These are phyloP conservation scores for Solanum tacnaense DNA, from an alignment of 257 asterid genomes.

Conservation along the genomic window DNA sequence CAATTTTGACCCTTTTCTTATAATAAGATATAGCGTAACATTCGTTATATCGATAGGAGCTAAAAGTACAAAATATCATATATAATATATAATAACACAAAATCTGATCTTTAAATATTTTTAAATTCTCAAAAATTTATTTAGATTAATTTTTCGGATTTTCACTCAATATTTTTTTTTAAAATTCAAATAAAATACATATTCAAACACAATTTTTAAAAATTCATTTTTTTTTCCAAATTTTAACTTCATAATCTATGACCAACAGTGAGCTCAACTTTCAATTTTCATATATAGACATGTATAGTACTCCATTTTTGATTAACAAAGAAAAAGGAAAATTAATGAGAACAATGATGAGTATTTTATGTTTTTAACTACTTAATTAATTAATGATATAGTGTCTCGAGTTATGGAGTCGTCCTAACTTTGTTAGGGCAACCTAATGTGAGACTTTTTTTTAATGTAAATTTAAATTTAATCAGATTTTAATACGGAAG, in stretches of 20 bases:
- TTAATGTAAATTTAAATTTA: too few relatives aligned
- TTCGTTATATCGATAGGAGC: background rate
- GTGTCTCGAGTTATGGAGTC: too few relatives aligned
- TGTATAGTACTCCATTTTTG: background rate
- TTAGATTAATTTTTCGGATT: background rate
- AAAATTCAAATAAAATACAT: too few relatives aligned
- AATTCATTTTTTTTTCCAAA: background rate
- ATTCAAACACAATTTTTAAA: background rate
- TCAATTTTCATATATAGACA: background rate
- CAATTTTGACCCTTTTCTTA: background rate
- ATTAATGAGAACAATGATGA: background rate
- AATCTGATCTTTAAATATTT: too few relatives aligned
- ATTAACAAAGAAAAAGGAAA: background rate
- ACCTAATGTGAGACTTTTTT: background rate
- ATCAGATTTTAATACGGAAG: too few relatives aligned
- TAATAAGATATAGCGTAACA: background rate
- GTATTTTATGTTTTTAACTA: background rate
- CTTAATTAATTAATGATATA: background rate
- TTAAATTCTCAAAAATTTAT: too few relatives aligned
- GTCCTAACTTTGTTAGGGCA: too few relatives aligned
- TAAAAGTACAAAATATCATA: background rate
- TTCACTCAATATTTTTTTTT: too few relatives aligned
- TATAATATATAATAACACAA: background rate
- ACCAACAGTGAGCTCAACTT: background rate
- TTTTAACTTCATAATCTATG: background rate